phyloP scores from a whole-genome alignment of 768 basidiomycete species.

The Mycena albidolilacea region DNA sequence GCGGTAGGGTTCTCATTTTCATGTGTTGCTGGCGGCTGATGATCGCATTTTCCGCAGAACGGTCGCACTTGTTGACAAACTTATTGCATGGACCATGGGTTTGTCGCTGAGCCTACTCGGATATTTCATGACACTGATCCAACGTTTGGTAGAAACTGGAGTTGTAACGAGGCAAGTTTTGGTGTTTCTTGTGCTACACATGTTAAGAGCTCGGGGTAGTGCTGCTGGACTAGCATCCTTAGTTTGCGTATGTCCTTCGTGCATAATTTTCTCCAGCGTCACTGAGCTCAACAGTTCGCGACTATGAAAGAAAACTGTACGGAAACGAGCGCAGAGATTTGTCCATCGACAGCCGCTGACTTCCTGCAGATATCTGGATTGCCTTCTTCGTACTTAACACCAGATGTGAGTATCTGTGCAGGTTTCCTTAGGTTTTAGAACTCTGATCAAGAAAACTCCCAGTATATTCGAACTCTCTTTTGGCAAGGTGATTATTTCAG shows the following conservation, averaged over 20 bases:
- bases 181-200: too few species aligned
- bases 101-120: not conserved
- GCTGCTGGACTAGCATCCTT: conserved; percentile 12
- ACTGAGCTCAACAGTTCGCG: not conserved
- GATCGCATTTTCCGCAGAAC: not conserved
- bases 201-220: conserved; percentile 1
- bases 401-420: conserved; percentile 5
- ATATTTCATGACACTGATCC: not conserved
- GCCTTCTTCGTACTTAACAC: conserved; percentile 15
- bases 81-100: conserved; percentile 26
- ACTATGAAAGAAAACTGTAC: conserved; percentile 19
- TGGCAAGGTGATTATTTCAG: conserved; percentile 2
- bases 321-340: not conserved
- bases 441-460: not conserved
- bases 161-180: conserved; percentile 22
- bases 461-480: conserved; percentile 26
- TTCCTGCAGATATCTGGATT: conserved; percentile 14
- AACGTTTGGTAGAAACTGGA: conserved; percentile 8
- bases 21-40: not conserved
- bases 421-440: not conserved
- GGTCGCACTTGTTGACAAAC: conserved; percentile 18
- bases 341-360: not conserved
- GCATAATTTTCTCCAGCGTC: not conserved
- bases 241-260: conserved; percentile 10
- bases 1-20: not conserved